Conservation (phyloP, 768 basidiomycete species). For the Kwoniella dejecticola region DNA sequence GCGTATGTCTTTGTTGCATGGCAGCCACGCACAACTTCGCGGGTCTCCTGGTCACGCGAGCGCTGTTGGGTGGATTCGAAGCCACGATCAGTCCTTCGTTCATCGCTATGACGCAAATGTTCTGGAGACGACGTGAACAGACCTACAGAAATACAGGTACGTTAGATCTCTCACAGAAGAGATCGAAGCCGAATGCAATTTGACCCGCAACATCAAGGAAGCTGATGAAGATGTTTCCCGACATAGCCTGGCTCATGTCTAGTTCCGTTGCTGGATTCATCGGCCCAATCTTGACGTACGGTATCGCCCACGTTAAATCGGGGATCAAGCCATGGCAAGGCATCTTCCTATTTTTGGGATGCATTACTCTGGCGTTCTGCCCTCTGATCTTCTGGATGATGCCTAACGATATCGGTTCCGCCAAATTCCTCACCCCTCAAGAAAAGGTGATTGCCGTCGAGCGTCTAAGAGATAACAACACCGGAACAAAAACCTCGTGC, state of each 20-base stretch:
- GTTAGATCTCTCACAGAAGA: too few species aligned
- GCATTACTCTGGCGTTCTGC: conserved; percentile 31
- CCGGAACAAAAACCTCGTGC: conserved; percentile 31
- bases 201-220: not conserved
- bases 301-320: conserved; percentile 37
- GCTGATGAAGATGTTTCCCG: too few species aligned
- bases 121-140: conserved; percentile 22
- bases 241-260: conserved; percentile 11
- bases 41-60: conserved; percentile 22
- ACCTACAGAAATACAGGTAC: conserved; percentile 17
- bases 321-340: conserved; percentile 32
- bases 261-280: conserved; percentile 21
- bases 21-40: conserved; percentile 21
- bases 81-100: conserved; percentile 26
- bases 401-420: conserved; percentile 26
- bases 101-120: conserved; percentile 18
- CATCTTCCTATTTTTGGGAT: conserved; percentile 39
- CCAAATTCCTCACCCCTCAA: conserved; percentile 30
- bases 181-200: too few species aligned
- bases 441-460: conserved; percentile 36
- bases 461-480: conserved; percentile 39
- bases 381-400: conserved; percentile 31
- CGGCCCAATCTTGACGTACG: conserved; percentile 26
- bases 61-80: conserved; percentile 34
- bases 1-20: conserved; percentile 22